Percentiles rank a stretch among this genome's conserved stretches.
phyloP scores from a whole-genome alignment of 495 filamentous ascomycete genomes.

The Amniculicola lignicola region DNA sequence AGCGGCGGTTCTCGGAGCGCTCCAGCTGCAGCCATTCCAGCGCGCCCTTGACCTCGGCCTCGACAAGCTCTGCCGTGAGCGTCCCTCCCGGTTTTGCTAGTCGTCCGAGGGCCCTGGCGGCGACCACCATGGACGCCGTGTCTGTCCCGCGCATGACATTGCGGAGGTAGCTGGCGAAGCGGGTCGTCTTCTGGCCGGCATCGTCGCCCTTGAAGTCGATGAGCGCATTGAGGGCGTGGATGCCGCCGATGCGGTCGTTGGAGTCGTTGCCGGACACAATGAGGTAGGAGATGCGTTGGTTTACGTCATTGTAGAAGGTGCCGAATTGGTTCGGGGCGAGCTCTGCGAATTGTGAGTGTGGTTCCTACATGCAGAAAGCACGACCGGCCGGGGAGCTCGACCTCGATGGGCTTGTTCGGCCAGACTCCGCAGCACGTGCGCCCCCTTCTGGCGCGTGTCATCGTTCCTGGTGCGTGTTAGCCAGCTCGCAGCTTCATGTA shows the following conservation, averaged over 20 bases:
- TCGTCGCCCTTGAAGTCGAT: conserved; percentile 97
- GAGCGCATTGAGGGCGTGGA: conserved; percentile 84
- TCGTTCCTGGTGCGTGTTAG: conserved; percentile 33
- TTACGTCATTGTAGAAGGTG: conserved; percentile 74
- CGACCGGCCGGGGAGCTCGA: no score
- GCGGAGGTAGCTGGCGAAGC: conserved; percentile 87
- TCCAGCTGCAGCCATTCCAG: conserved; percentile 96
- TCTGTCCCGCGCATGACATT: conserved; percentile 85
- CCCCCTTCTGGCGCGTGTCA: conserved; percentile 34
- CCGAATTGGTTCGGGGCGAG: conserved; percentile 72
- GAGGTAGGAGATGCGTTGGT: conserved; percentile 68
- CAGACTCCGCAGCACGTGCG: conserved; percentile 29
- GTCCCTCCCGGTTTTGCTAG: conserved; percentile 90
- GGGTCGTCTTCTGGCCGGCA: conserved; percentile 85
- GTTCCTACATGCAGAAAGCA: no score
- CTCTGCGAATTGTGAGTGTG: conserved; percentile 51
- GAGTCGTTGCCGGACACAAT: conserved; percentile 77
- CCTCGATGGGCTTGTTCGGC: conserved; percentile 39
- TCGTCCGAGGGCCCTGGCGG: conserved; percentile 81
- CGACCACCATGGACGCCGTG: conserved; percentile 77
- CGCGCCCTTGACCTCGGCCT: conserved; percentile 91
- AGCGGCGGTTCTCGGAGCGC: conserved; percentile 83
- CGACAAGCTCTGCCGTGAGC: conserved; percentile 91
- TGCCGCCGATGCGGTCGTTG: conserved; percentile 82
- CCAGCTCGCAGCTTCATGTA: neutral